Base-by-base conservation (phyloP, 352 stramenopile genomes). In the Pelagophyceae sp. region DNA sequence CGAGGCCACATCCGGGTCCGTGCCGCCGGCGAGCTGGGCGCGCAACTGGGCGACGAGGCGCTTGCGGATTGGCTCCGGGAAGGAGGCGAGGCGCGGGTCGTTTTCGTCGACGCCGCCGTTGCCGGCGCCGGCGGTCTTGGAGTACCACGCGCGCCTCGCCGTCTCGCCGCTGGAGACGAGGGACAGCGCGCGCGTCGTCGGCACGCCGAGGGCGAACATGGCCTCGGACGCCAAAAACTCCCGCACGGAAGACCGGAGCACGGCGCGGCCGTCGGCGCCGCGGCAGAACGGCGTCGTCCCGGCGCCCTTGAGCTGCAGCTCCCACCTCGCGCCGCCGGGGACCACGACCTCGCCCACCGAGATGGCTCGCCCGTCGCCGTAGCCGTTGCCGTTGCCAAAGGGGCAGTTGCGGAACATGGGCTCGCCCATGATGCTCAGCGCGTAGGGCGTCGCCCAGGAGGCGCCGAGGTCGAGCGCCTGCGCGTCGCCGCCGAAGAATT, bases 221-320 rank as follows among this genome's bases (percentile, higher is more conserved):
- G 96, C 90, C 83, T 99, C 95, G 76, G 87, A 96, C 17, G 91
- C 94, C 1, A 99, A 82, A 79, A 98, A 99, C 87, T 99, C 96
- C 63, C 96, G 87, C 77, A 99, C 88, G 38, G 91, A 97, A 0
- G 92, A 98, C 60, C 95, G 85, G 45, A 97, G 81, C 0, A 95
- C 93, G 79, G 96, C 96, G 32, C 95, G 85, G 50, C 95, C 94
- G 82, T 98, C 94, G 0, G 91, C 94, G 35, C 89, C 90, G 50
- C 95, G 87, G 70, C 93, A 97, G 83, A 94, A 99, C 0, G 95
- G 94, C 0, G 95, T 99, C 72, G 89, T 89, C 0, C 96, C 96
- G 0, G 90, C 93, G 15, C 96, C 95, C 79, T 99, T 98, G 23
- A 98, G 84, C 82, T 98, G 96, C 67, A 98, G 82, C 84, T 99